These are phyloP conservation scores for Lichtheimia ramosa DNA, from an alignment of 371 early-diverging fungal genomes.

Conservation along the genomic window DNA sequence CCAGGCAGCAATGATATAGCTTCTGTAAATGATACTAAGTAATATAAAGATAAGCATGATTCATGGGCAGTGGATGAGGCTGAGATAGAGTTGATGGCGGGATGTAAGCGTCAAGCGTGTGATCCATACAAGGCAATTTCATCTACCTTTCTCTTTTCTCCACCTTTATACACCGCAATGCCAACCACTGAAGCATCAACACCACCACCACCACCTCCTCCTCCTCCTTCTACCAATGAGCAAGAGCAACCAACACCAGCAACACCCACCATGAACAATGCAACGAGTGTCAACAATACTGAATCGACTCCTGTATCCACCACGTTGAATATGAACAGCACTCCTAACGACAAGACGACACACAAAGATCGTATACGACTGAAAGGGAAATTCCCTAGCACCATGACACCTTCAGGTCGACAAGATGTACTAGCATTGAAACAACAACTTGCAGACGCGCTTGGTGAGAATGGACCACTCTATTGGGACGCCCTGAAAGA, in stretches of 20 bases:
- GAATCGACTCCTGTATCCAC: not conserved
- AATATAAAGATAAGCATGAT: too few species aligned
- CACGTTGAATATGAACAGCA: not conserved
- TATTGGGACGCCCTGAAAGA: constrained; percentile 80
- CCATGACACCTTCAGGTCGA: constrained; percentile 34
- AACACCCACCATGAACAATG: not conserved
- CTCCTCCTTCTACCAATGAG: not conserved
- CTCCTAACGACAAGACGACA: not conserved
- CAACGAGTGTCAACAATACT: not conserved
- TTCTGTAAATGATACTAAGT: too few species aligned
- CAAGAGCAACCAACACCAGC: not conserved
- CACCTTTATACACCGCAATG: too few species aligned
- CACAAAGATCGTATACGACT: not conserved
- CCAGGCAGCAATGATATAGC: too few species aligned
- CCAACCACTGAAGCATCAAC: too few species aligned
- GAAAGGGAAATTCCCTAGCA: constrained; percentile 12
- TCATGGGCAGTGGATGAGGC: too few species aligned
- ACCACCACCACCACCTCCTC: too few species aligned
- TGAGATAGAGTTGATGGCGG: too few species aligned
- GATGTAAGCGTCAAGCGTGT: too few species aligned
- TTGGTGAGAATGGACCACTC: constrained; percentile 76
- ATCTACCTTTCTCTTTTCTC: too few species aligned
- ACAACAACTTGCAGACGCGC: constrained; percentile 75
- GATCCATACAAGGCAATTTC: too few species aligned
- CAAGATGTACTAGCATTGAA: constrained; percentile 74